Evolutionary conservation across 441 rosid genomes (phyloP), one percentile per base, ranked within the genome.

Genomic region (Codiaeum variegatum): DNA sequence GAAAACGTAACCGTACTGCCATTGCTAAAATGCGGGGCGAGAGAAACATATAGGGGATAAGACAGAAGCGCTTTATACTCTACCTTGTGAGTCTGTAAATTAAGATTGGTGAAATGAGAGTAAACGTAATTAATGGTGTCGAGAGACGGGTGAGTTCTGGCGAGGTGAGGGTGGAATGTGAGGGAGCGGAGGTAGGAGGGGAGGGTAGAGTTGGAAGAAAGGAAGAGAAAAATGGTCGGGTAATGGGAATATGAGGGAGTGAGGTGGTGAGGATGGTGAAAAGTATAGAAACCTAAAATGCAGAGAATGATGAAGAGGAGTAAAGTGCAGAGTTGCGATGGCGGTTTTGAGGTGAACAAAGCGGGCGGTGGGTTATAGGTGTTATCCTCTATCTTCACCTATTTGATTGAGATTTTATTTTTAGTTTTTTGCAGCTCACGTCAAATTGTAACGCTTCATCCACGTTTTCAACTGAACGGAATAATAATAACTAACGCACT

Each of bases 161-260:
- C 98, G 75, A 95, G 89, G 80, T 93, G 99, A 32, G 98, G 92
- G 73, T 73, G 96, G 64, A 70, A 83, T 16, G 98, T 95, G 79
- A 95, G 91, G 70, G 84, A 69, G 55, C 87, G 94, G 81, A 95
- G 99, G 89, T 93, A 90, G 52, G 92, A 71, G 69, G 97, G 76
- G 76, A 95, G 6, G 75, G 99, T 90, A 84, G 71, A 70, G 88
- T 95, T 95, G 67, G 89, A 77, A 76, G 92, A 84, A 66, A 84
- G 78, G 73, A 91, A 93, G 70, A 95, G 91, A 84, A 93, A 95
- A 55, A 76, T 77, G 32, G 68, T 67, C 76, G 34, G 90, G 87
- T 77, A 85, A 59, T 72, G 78, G 77, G 81, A 31, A 54, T 74
- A 73, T 69, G 73, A 55, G 76, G 67, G 23, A 62, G n/a, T 64